phyloP scores from a whole-genome alignment of 2,329 filamentous ascomycete genomes.

The Fusarium guadeloupense region DNA sequence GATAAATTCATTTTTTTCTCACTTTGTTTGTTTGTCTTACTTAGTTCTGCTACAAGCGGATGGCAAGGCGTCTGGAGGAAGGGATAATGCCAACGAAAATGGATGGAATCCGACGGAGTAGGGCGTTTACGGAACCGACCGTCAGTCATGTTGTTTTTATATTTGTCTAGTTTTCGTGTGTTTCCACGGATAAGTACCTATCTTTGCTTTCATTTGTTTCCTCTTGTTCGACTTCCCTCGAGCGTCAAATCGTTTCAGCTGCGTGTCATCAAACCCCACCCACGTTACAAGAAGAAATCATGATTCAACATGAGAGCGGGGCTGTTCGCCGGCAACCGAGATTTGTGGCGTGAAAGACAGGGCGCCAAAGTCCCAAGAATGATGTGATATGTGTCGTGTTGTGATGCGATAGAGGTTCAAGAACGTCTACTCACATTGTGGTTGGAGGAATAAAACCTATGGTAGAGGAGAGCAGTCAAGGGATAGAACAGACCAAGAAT shows the following conservation, averaged over 20 bases:
- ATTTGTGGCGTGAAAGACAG: conserved; percentile 6
- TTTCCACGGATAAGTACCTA: neutral
- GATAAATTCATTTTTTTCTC: neutral
- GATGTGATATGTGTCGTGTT: neutral
- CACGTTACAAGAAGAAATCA: conserved; percentile 1
- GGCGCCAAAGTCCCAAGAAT: neutral
- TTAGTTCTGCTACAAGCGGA: conserved; percentile 16
- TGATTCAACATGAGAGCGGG: conserved; percentile 13
- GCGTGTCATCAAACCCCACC: neutral
- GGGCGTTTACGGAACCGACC: conserved; percentile 6
- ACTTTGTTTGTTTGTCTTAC: neutral
- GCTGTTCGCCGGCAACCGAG: conserved; percentile 2
- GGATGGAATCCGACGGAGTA: conserved; percentile 32
- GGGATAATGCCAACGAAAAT: conserved; percentile 23
- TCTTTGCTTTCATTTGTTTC: neutral
- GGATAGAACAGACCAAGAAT: neutral
- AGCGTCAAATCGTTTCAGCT: neutral
- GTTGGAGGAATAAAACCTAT: neutral
- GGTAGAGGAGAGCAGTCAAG: neutral
- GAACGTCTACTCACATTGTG: neutral
- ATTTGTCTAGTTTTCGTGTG: neutral
- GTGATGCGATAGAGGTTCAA: neutral
- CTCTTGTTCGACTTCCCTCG: too few relatives aligned
- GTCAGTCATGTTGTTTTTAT: neutral
- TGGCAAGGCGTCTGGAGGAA: conserved; percentile 38